Evolutionary conservation across 2,329 filamentous ascomycete species (phyloP).

Genomic region (Colletotrichum caudatum): DNA sequence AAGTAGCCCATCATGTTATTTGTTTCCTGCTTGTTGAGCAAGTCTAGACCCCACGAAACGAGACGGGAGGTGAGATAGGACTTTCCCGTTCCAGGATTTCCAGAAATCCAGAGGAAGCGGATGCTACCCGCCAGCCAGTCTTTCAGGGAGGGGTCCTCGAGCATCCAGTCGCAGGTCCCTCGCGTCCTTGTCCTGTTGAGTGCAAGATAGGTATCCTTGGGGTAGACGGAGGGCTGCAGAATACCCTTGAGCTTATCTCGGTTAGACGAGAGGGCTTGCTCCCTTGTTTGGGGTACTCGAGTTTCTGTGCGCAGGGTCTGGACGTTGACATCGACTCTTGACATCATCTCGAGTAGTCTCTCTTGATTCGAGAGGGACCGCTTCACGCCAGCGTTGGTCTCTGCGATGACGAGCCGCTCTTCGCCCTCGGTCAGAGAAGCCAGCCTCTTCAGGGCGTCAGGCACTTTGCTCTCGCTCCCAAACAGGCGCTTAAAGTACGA

Average conservation of each 20-base stretch:
- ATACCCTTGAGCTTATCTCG: slow-evolving; percentile 55
- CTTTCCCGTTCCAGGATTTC: slow-evolving; percentile 61
- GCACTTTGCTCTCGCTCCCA: slow-evolving; percentile 55
- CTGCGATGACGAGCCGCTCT: slow-evolving; percentile 57
- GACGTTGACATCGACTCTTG: slow-evolving; percentile 49
- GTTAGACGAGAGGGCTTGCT: slow-evolving; percentile 49
- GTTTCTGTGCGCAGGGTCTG: slow-evolving; percentile 52
- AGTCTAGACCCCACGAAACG: slow-evolving; percentile 55
- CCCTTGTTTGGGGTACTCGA: slow-evolving; percentile 43
- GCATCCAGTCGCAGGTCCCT: slow-evolving; percentile 61
- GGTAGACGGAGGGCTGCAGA: slow-evolving; percentile 56
- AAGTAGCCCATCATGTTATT: slow-evolving; percentile 56
- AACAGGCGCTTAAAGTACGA: slow-evolving; percentile 56
- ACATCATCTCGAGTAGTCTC: slow-evolving; percentile 49
- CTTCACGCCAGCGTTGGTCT: slow-evolving; percentile 55
- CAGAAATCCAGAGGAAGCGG: slow-evolving; percentile 58
- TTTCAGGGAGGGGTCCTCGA: slow-evolving; percentile 53
- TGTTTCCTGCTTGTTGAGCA: slow-evolving; percentile 44
- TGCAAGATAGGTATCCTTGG: slow-evolving; percentile 56
- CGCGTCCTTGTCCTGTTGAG: slow-evolving; percentile 56
- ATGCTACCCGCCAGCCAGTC: slow-evolving; percentile 55
- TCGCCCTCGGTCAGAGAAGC: slow-evolving; percentile 57
- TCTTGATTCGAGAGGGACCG: slow-evolving; percentile 53
- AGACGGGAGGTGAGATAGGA: slow-evolving; percentile 59
- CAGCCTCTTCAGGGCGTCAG: slow-evolving; percentile 55